phyloP scores from a whole-genome alignment of 345 rosid species.

The Brassica cretica region DNA sequence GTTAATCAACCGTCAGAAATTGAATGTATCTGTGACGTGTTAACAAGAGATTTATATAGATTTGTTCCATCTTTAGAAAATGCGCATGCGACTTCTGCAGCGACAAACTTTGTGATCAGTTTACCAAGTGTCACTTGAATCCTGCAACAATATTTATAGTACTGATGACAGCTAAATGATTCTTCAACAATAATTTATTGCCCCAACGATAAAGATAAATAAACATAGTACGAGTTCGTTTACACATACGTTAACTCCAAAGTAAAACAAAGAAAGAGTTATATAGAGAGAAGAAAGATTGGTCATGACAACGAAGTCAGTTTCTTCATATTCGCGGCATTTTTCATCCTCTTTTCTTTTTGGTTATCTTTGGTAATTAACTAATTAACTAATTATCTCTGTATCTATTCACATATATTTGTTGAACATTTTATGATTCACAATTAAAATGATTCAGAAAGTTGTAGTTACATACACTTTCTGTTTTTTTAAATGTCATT shows the following conservation, averaged over 20 bases:
- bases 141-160: neutral
- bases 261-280: neutral
- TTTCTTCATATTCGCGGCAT: neutral
- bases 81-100: neutral
- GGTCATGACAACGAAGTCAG: neutral
- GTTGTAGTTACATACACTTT: too few species aligned
- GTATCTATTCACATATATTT: neutral
- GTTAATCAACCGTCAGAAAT: neutral
- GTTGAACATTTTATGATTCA: neutral
- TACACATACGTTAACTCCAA: neutral
- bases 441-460: neutral
- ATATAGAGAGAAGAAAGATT: neutral
- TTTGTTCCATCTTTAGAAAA: neutral
- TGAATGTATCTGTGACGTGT: neutral
- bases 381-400: neutral
- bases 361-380: slow-evolving; percentile 25
- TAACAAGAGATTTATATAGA: neutral
- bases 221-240: neutral
- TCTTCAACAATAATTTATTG: neutral
- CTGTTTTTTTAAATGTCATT: too few species aligned
- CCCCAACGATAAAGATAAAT: neutral
- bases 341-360: slow-evolving; percentile 12
- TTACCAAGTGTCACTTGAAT: neutral
- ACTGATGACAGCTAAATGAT: neutral
- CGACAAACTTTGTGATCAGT: neutral